A percentile compares a stretch with the other conserved stretches of the same genome.
Conservation (phyloP, 2,329 filamentous ascomycete species). For the Hypoxylon sp. region DNA sequence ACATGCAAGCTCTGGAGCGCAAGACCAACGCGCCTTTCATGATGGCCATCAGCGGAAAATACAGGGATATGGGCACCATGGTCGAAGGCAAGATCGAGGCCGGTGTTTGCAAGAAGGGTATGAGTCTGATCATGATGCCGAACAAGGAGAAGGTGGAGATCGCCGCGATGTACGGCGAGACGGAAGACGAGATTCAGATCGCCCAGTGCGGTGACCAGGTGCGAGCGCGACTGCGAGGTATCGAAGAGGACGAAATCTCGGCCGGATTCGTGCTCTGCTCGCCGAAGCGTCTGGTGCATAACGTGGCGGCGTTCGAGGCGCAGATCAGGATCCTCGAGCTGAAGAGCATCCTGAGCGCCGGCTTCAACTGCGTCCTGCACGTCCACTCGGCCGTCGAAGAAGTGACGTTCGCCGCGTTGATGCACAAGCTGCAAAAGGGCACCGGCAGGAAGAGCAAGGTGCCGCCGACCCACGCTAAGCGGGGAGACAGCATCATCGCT, state of each 20-base stretch:
- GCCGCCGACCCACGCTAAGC: constrained; percentile 89
- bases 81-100: constrained; percentile 97
- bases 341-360: constrained; percentile 90
- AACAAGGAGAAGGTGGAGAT: constrained; percentile 84
- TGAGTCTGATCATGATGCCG: constrained; percentile 91
- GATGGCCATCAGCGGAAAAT: constrained; percentile 98
- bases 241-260: constrained; percentile 96
- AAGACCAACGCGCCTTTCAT: constrained; percentile 98
- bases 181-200: constrained; percentile 85
- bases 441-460: constrained; percentile 93
- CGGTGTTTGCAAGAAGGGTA: constrained; percentile 90
- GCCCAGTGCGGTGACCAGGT: constrained; percentile 95
- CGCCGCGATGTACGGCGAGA: constrained; percentile 89
- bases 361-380: constrained; percentile 97
- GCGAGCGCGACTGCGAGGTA: constrained; percentile 87
- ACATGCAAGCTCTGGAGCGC: constrained; percentile 90
- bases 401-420: constrained; percentile 84
- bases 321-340: constrained; percentile 96
- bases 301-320: constrained; percentile 87
- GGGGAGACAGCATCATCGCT: constrained; percentile 85
- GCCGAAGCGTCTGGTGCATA: constrained; percentile 91
- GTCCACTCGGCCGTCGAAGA: constrained; percentile 98
- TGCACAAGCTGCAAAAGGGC: constrained; percentile 96
- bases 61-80: constrained; percentile 96
- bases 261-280: constrained; percentile 97